phyloP scores from a whole-genome alignment of 768 basidiomycete genomes.

The Strobilomyces echinocephalus region DNA sequence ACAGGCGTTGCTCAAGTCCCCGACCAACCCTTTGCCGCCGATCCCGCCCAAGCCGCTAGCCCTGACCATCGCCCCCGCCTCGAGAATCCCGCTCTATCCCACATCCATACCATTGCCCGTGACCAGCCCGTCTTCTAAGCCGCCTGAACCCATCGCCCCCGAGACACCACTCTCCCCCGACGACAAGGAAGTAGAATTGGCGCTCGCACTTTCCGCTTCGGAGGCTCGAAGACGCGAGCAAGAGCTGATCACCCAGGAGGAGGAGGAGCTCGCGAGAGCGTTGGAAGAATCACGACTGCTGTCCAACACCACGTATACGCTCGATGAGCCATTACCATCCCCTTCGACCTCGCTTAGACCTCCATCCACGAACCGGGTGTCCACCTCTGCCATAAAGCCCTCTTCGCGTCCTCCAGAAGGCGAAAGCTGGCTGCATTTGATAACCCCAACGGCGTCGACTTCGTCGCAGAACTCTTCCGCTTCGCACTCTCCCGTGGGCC shows the following conservation, averaged over 20 bases:
- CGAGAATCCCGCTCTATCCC: conserved; percentile 32
- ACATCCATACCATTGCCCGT: conserved; percentile 25
- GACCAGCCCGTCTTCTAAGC: conserved; percentile 5
- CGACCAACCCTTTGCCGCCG: conserved; percentile 35
- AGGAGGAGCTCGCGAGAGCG: conserved; percentile 62
- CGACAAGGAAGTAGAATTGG: conserved; percentile 45
- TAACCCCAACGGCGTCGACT: conserved; percentile 25
- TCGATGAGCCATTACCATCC: conserved; percentile 7
- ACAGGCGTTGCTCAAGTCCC: conserved; percentile 23
- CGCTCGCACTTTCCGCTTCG: conserved; percentile 41
- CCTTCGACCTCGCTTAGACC: conserved; percentile 5
- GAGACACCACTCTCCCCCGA: conserved; percentile 27
- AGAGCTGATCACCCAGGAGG: conserved; percentile 39
- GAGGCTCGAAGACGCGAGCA: conserved; percentile 34
- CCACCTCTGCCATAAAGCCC: conserved; percentile 12
- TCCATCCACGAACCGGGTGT: conserved; percentile 13
- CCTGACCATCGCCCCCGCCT: conserved; percentile 9
- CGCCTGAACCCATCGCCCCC: conserved; percentile 1
- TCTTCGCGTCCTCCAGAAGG: conserved; percentile 20
- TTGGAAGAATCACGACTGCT: conserved; percentile 48
- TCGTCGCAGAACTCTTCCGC: conserved; percentile 22
- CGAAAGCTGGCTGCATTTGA: conserved; percentile 30
- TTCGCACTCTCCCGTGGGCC: conserved; percentile 18
- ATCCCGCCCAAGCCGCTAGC: conserved; percentile 38
- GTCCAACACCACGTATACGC: conserved; percentile 7